These are phyloP conservation scores for Penicillium turbatum DNA, from an alignment of 495 filamentous ascomycete species.

Conservation along the genomic window DNA sequence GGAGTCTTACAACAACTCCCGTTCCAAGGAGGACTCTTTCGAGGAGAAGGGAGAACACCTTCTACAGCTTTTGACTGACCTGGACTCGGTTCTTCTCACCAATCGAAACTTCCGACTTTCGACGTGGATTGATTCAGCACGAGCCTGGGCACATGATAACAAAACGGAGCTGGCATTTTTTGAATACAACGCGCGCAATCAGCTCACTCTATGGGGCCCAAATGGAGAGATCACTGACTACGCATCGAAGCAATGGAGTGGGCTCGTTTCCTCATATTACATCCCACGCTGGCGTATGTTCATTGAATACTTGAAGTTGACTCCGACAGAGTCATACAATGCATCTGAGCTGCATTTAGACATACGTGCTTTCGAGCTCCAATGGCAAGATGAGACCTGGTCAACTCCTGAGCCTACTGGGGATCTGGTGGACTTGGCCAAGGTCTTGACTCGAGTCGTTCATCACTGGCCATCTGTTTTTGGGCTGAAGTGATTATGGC, in stretches of 20 bases:
- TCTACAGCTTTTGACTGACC: slow-evolving; percentile 30
- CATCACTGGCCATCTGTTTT: slow-evolving; percentile 25
- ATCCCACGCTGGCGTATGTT: slow-evolving; percentile 47
- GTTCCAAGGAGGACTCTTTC: slow-evolving; percentile 15
- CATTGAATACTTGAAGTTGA: slow-evolving; percentile 39
- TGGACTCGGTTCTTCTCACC: slow-evolving; percentile 45
- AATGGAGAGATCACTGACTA: slow-evolving; percentile 49
- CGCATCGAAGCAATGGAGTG: slow-evolving; percentile 47
- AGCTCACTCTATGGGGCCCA: slow-evolving; percentile 53
- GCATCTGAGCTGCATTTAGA: slow-evolving; percentile 23
- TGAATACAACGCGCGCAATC: slow-evolving; percentile 51
- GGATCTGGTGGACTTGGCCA: slow-evolving; percentile 10
- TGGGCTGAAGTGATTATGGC: background rate
- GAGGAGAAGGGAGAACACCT: slow-evolving; percentile 25
- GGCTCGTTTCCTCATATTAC: slow-evolving; percentile 48
- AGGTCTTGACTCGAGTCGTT: slow-evolving; percentile 16
- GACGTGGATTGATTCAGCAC: slow-evolving; percentile 40
- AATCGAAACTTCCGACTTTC: slow-evolving; percentile 43
- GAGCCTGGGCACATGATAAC: slow-evolving; percentile 29
- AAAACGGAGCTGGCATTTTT: slow-evolving; percentile 31
- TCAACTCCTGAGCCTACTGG: slow-evolving; percentile 13
- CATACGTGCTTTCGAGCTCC: slow-evolving; percentile 35
- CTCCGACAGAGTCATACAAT: slow-evolving; percentile 28
- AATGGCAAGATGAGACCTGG: slow-evolving; percentile 37
- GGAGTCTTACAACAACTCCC: slow-evolving; percentile 27